Evolutionary conservation across 2,329 filamentous ascomycete genomes (phyloP), one percentile per base, ranked within the genome.

Genomic region (Didymella sp.): DNA sequence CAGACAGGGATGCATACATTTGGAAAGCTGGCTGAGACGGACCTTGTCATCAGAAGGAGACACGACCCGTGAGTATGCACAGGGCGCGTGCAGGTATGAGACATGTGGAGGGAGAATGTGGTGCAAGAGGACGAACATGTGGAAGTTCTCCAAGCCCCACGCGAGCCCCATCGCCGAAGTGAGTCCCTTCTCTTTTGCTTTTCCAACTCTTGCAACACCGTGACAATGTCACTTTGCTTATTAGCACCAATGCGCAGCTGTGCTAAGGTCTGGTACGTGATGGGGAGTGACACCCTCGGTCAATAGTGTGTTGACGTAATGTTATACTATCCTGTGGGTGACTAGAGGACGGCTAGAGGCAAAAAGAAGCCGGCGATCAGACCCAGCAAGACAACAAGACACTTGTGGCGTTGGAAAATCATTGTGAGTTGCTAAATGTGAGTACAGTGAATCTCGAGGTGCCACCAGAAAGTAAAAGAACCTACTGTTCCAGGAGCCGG

Each of bases 171-270:
- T 41, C 38, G 8, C 21, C 21, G n/a, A 5, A 52, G 15, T 31
- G 15, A 52, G 50, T 40, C 30, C 33, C 25, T 55, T n/a, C 6
- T 37, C 30, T 30, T n/a, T 11, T 56, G 37, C 21, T 27, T 48
- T 57, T 49, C 54, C 48, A 40, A 41, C 54, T 57, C 49, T 57
- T 57, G 50, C 38, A 52, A 43, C 42, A 40, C 37, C 49, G n/a
- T 38, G 33, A 52, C 48, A 35, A 27, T 15, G 24, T 43, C 7
- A 2, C 28, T 27, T 30, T 6, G n/a, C 33, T 11, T 8, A 8
- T 37, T 12, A 13, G 17, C 15, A 43, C 37, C 11, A 21, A 38
- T 24, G 31, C 37, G 21, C 25, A 48, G 31, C 30, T 40, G 15
- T 17, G 30, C 19, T 30, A 6, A 22, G 22, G 19, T 15, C 28